A percentile compares a stretch with the other conserved stretches of the same genome.
These are phyloP conservation scores for Flueggea neowawraea DNA, from an alignment of 441 rosid genomes.

Conservation along the genomic window DNA sequence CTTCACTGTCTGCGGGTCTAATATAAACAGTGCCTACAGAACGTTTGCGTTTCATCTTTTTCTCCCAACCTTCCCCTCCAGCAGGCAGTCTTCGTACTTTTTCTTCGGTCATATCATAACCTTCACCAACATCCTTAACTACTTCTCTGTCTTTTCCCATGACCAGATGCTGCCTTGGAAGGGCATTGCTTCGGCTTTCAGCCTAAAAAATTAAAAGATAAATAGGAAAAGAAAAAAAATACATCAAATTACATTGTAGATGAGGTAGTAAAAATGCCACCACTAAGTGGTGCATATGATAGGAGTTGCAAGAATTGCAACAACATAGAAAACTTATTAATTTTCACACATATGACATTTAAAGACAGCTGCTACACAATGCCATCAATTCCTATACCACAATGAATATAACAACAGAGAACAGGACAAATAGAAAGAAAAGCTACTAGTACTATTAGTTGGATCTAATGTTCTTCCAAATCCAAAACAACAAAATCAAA, in stretches of 20 bases:
- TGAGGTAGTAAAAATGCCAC: neutral
- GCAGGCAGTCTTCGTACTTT: conserved; percentile 49
- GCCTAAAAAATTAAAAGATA: conserved; percentile 29
- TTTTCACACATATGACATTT: neutral
- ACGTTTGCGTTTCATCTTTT: conserved; percentile 59
- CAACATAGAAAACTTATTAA: neutral
- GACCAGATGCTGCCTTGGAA: conserved; percentile 31
- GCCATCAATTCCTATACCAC: too few species aligned
- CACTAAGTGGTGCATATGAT: neutral
- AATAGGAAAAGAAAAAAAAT: neutral
- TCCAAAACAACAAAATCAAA: too few species aligned
- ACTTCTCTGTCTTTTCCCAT: conserved; percentile 47
- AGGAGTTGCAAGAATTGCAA: neutral
- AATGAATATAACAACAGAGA: too few species aligned
- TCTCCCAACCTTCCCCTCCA: conserved; percentile 72
- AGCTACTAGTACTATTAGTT: too few species aligned
- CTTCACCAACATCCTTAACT: conserved; percentile 34
- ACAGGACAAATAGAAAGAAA: too few species aligned
- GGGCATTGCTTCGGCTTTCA: conserved; percentile 35
- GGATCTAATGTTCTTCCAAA: too few species aligned
- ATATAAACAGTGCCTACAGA: conserved; percentile 41
- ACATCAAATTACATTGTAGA: conserved; percentile 1
- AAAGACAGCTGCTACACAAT: too few species aligned
- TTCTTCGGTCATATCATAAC: conserved; percentile 44
- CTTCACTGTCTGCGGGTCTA: conserved; percentile 44